Evolutionary conservation across 768 basidiomycete species (phyloP).

Genomic region (Pisolithus sp.): DNA sequence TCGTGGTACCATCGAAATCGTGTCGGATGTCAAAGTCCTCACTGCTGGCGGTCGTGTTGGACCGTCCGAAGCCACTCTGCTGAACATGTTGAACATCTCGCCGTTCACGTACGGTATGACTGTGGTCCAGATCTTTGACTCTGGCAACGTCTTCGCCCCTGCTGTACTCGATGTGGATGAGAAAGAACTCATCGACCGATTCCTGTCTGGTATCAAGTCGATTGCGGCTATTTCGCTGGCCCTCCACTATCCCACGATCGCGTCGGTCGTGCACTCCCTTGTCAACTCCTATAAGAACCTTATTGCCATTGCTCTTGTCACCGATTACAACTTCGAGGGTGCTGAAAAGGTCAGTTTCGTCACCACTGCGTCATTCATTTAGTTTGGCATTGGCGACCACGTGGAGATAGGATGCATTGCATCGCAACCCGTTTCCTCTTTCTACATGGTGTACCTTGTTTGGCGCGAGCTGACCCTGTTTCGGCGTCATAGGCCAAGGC

Average conservation of each 20-base stretch:
- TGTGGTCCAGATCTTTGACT: slow-evolving; percentile 93
- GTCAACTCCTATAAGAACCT: slow-evolving; percentile 99
- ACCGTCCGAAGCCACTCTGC: slow-evolving; percentile 91
- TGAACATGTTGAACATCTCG: slow-evolving; percentile 99
- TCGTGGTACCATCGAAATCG: slow-evolving; percentile 99
- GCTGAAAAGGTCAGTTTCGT: slow-evolving; percentile 71
- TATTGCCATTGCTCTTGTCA: slow-evolving; percentile 78
- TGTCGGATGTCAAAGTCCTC: slow-evolving; percentile 94
- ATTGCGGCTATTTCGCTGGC: slow-evolving; percentile 95
- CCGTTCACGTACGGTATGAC: slow-evolving; percentile 99
- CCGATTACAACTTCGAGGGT: slow-evolving; percentile 93
- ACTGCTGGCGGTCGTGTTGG: slow-evolving; percentile 90
- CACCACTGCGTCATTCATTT: slow-evolving; percentile 28
- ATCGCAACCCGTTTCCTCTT: slow-evolving; percentile 3
- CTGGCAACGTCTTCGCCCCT: slow-evolving; percentile 87
- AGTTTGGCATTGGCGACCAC: too few relatives aligned
- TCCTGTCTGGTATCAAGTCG: slow-evolving; percentile 90
- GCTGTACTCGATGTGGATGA: slow-evolving; percentile 91
- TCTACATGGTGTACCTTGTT: slow-evolving; percentile 4
- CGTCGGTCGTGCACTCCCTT: slow-evolving; percentile 88
- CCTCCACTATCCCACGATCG: slow-evolving; percentile 92
- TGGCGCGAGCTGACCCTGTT: slow-evolving; percentile 19
- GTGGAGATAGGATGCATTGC: slow-evolving; percentile 25
- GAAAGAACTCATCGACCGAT: slow-evolving; percentile 83
- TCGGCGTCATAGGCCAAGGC: slow-evolving; percentile 68